Evolutionary conservation across 2,329 filamentous ascomycete genomes (phyloP), one percentile per base, ranked within the genome.

Genomic region (Hypoxylon sp.): DNA sequence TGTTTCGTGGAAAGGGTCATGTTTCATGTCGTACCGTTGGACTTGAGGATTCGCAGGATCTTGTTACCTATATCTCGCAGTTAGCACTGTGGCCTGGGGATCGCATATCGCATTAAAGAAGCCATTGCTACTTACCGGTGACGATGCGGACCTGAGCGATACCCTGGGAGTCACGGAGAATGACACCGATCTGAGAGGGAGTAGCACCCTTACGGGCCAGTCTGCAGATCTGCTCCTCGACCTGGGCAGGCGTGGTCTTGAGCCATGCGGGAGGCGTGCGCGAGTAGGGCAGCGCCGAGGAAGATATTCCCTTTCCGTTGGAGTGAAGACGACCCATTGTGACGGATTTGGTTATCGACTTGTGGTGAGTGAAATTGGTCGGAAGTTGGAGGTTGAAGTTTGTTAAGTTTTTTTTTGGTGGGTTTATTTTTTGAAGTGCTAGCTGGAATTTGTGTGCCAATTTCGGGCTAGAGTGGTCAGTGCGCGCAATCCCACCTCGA

Each of bases 181-280:
- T 84, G 78, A 98, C 94, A 90, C 96, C 95, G 75, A 99, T 99
- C 86, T 98, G 94, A 68, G 93, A 97, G 74, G 95, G 95, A 70
- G 94, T 97, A 72, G 92, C 92, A 84, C 96, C 95, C 90, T 98
- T 98, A 85, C 91, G 93, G 77, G 95, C 95, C 78, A 98, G 90
- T 86, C 96, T 96, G 84, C 90, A 93, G 84, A 99, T 99, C 85
- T 98, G 93, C 79, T 99, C 95, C 73, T 97, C 92, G 79, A 99
- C 92, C 84, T 96, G 92, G 75, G 97, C 92, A 77, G 95, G 93
- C 73, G 92, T 97, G 83, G 92, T 96, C 90, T 99, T 99, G 81
- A 98, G 85, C 95, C 95, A 99, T 72, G 93, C 86, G 64, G 95
- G 94, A 67, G 92, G 79, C 73, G 86, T 88, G 83, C 95, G 94